phyloP scores from a whole-genome alignment of 805 yeast species.

The Kuraishia borneana region DNA sequence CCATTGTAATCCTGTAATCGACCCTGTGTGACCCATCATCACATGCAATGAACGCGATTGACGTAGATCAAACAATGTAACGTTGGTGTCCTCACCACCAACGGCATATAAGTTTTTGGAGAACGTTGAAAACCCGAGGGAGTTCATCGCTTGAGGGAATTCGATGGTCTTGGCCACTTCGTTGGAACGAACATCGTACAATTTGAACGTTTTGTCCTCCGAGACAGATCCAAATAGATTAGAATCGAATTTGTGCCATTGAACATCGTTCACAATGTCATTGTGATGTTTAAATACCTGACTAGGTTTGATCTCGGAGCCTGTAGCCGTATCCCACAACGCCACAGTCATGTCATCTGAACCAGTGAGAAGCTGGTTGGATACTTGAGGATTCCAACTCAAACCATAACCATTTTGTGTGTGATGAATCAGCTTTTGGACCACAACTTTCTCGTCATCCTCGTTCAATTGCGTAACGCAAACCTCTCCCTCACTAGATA shows the following conservation, averaged over 20 bases:
- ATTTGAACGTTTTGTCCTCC: slow-evolving; percentile 47
- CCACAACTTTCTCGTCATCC: slow-evolving; percentile 16
- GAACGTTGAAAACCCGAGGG: slow-evolving; percentile 55
- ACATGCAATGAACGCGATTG: slow-evolving; percentile 40
- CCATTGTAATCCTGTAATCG: slow-evolving; percentile 67
- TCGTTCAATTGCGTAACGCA: slow-evolving; percentile 33
- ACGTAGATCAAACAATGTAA: slow-evolving; percentile 56
- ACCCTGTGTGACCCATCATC: slow-evolving; percentile 71
- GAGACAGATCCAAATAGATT: slow-evolving; percentile 60
- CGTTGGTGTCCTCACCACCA: slow-evolving; percentile 59
- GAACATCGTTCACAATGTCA: slow-evolving; percentile 64
- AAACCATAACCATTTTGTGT: slow-evolving; percentile 65
- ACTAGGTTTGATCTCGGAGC: slow-evolving; percentile 11
- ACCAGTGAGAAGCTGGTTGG: slow-evolving; percentile 44
- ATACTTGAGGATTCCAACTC: slow-evolving; percentile 43
- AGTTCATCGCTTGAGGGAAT: slow-evolving; percentile 27
- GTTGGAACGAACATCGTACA: slow-evolving; percentile 40
- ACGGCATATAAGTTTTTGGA: slow-evolving; percentile 51
- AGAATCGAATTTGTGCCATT: slow-evolving; percentile 50
- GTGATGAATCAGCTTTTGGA: slow-evolving; percentile 35
- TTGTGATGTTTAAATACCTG: slow-evolving; percentile 27
- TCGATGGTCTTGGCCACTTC: slow-evolving; percentile 15
- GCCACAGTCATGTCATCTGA: slow-evolving; percentile 60
- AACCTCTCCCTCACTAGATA: slow-evolving; percentile 56
- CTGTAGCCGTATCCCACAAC: slow-evolving; percentile 37